Conservation (phyloP, 2,329 filamentous ascomycete genomes). For the Allantophomopsis cytisporea region DNA sequence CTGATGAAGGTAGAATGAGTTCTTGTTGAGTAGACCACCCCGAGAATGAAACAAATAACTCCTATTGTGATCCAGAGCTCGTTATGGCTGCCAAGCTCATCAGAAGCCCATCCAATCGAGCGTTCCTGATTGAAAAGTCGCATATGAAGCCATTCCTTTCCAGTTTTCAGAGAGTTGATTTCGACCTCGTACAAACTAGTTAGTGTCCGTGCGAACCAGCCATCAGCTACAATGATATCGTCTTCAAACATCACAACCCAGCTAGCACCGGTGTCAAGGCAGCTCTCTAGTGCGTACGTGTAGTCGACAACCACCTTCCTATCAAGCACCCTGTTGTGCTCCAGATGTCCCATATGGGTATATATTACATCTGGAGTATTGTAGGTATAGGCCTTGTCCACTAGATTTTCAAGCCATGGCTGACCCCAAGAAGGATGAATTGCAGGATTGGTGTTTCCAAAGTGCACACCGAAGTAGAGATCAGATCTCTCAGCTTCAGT, state of each 20-base stretch:
- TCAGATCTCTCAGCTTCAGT: slow-evolving; percentile 9
- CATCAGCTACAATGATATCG: slow-evolving; percentile 21
- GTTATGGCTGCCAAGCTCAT: too few species aligned
- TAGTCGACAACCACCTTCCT: slow-evolving; percentile 11
- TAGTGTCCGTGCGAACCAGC: slow-evolving; percentile 19
- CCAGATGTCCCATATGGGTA: too few species aligned
- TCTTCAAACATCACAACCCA: slow-evolving; percentile 23
- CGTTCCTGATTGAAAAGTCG: slow-evolving; percentile 11
- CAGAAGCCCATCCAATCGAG: slow-evolving; percentile 3
- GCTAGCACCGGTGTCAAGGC: slow-evolving; percentile 14
- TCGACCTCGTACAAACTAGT: slow-evolving; percentile 5
- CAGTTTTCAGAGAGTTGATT: slow-evolving; percentile 1
- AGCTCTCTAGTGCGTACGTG: slow-evolving; percentile 15
- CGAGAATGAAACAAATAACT: neutral
- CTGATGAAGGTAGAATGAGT: too few species aligned
- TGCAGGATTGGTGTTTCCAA: slow-evolving; percentile 8
- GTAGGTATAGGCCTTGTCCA: slow-evolving; percentile 2
- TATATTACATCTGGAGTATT: too few species aligned
- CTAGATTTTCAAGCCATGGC: slow-evolving; percentile 6
- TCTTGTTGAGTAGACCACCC: neutral
- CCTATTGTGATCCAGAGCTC: neutral
- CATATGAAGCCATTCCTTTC: slow-evolving; percentile 7
- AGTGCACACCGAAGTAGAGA: slow-evolving; percentile 8
- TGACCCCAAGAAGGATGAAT: slow-evolving; percentile 7
- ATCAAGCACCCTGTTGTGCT: too few species aligned